Conservation (phyloP, 2,329 filamentous ascomycete species). For the Pseudogymnoascus sp. region DNA sequence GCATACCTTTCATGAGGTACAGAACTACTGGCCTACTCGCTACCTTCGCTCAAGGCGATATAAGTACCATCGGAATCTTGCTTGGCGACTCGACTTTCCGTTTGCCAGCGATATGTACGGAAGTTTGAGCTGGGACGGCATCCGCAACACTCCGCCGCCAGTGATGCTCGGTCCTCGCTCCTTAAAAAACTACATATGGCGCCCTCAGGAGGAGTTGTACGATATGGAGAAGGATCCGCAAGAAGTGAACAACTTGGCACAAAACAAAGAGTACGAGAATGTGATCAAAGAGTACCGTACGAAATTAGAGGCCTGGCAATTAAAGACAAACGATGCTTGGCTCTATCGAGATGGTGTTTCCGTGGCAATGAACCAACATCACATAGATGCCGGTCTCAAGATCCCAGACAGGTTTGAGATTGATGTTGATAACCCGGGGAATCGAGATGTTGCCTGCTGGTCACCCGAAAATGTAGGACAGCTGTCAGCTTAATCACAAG, state of each 20-base stretch:
- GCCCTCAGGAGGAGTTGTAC: slow-evolving; percentile 39
- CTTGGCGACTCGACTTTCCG: slow-evolving; percentile 43
- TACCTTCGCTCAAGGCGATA: slow-evolving; percentile 36
- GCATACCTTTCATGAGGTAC: slow-evolving; percentile 45
- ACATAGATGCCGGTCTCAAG: slow-evolving; percentile 12
- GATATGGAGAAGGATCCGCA: slow-evolving; percentile 39
- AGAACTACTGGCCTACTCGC: slow-evolving; percentile 45
- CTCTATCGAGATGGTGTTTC: slow-evolving; percentile 15
- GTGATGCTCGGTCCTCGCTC: slow-evolving; percentile 35
- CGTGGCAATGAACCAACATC: slow-evolving; percentile 11
- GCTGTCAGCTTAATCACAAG: background rate
- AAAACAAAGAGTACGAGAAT: slow-evolving; percentile 26
- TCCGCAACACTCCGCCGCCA: slow-evolving; percentile 24
- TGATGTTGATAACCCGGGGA: slow-evolving; percentile 13
- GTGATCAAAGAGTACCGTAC: slow-evolving; percentile 28
- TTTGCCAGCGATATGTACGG: slow-evolving; percentile 41
- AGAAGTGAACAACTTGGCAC: slow-evolving; percentile 39
- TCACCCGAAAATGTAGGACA: background rate
- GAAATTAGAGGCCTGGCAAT: slow-evolving; percentile 15
- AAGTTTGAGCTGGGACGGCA: slow-evolving; percentile 37
- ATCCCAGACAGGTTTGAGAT: slow-evolving; percentile 14
- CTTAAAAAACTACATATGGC: slow-evolving; percentile 37
- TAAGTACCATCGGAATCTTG: slow-evolving; percentile 46
- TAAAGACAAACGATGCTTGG: slow-evolving; percentile 12
- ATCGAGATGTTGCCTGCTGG: slow-evolving; percentile 3